Evolutionary conservation across 2,329 filamentous ascomycete genomes (phyloP).

Genomic region (Aquanectria penicillioides): DNA sequence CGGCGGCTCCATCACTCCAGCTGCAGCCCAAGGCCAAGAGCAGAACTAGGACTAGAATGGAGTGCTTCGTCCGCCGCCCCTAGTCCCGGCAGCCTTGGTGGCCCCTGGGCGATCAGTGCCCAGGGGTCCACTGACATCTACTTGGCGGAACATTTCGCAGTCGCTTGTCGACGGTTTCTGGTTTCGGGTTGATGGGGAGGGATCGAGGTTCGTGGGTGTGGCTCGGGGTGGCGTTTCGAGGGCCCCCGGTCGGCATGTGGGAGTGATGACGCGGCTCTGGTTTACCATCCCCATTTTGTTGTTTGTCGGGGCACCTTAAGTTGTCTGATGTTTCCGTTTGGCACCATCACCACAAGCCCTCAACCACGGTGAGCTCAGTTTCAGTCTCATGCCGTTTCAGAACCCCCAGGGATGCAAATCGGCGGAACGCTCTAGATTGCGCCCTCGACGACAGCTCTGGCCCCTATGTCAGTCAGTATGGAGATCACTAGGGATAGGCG

Average conservation of each 20-base stretch:
- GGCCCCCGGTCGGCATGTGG: conserved; percentile 20
- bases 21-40: not conserved
- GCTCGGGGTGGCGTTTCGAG: not conserved
- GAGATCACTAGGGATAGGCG: conserved; percentile 4
- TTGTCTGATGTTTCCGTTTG: conserved; percentile 34
- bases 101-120: conserved; percentile 35
- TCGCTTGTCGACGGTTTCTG: conserved; percentile 18
- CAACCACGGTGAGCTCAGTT: conserved; percentile 30
- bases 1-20: conserved; percentile 1
- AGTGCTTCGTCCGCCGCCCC: conserved; percentile 11
- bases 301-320: conserved; percentile 25
- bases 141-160: conserved; percentile 38
- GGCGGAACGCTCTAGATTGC: conserved; percentile 18
- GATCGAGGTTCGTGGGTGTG: conserved; percentile 12
- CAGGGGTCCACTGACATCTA: conserved; percentile 27
- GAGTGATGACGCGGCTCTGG: conserved; percentile 36
- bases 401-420: conserved; percentile 25
- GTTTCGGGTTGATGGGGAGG: conserved; percentile 35
- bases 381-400: conserved; percentile 37
- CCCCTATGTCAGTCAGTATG: not conserved
- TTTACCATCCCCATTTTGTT: not conserved
- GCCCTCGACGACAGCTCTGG: not conserved
- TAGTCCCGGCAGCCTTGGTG: conserved; percentile 5
- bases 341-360: conserved; percentile 18
- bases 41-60: not conserved